Evolutionary conservation across 1,139 yeast genomes (phyloP), one percentile per base, ranked within the genome.

Genomic region (Kodamaea anthophila): DNA sequence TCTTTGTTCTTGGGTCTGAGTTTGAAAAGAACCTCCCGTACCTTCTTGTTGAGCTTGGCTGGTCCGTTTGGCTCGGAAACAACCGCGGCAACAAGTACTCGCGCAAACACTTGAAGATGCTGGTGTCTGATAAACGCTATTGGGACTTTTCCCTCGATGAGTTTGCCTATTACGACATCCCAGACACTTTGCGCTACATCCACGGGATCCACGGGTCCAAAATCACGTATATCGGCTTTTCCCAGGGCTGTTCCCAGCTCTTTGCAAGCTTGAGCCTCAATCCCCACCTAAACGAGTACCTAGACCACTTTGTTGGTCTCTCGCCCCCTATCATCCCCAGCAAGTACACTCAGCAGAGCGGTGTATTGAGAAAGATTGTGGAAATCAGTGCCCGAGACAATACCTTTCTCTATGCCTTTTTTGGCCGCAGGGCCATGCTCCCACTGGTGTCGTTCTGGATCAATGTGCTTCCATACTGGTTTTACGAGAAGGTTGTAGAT

Each of bases 71-170:
- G 63, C 42, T 58, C 29, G 65, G 65, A 4, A 58, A 58, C 36
- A 58, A 58, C 37, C 42, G 63, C 28, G 65, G 64, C 3, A 58
- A 58, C 35, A 58, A 57, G 37, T 58, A 58, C 37, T 55, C 61
- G 4, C 65, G 77, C 21, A 58, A 58, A 28, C 65, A 58, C 38
- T 38, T 56, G 29, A 52, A 49, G 32, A 32, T 49, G 20, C 47
- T 59, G 7, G 70, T 79, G 1, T 52, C 58, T 9, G 69, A 70
- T 10, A 41, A 52, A 2, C 60, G 64, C 33, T 86, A 82, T 53
- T 86, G 96, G 96, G 74, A 85, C 53, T 86, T 82, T 44, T 77
- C 88, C 14, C 66, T 86, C 30, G 96, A 86, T 54, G 94, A 86
- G 49, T 83, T 81, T 55, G 93, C 94, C 3, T 55, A 80, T 38